These are phyloP conservation scores for Naganishia sp. DNA, from an alignment of 1,284 basidiomycete species.

Conservation along the genomic window DNA sequence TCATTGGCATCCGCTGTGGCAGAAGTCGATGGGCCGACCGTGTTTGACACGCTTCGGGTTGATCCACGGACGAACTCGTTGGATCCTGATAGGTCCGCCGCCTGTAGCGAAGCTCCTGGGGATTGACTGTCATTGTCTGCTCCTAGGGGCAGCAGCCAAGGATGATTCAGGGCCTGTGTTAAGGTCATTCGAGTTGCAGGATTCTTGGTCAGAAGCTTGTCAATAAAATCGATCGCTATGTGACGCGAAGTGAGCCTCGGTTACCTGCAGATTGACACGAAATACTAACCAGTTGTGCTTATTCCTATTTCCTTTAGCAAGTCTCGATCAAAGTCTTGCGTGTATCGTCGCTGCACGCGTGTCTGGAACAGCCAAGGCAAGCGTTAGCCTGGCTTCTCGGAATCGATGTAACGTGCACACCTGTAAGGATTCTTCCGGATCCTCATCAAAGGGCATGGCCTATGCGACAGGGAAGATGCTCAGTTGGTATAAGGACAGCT, in stretches of 20 bases:
- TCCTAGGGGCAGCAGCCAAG: conserved; percentile 60
- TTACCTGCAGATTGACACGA: conserved; percentile 41
- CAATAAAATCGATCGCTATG: conserved; percentile 58
- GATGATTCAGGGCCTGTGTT: conserved; percentile 62
- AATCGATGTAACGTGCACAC: conserved; percentile 2
- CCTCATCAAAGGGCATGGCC: conserved; percentile 53
- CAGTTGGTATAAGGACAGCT: neutral
- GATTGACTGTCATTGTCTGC: conserved; percentile 36
- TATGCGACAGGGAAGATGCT: neutral
- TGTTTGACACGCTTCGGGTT: neutral
- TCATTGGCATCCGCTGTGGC: conserved; percentile 25
- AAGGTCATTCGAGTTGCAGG: conserved; percentile 64
- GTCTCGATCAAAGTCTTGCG: conserved; percentile 67
- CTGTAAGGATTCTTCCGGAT: conserved; percentile 40
- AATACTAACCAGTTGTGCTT: conserved; percentile 54
- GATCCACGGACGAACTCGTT: neutral
- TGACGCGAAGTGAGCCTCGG: conserved; percentile 17
- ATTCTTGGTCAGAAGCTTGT: conserved; percentile 58
- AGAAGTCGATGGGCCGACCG: conserved; percentile 18
- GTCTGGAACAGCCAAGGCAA: conserved; percentile 35
- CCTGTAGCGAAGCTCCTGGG: conserved; percentile 24
- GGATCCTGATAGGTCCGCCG: conserved; percentile 17
- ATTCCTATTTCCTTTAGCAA: conserved; percentile 55
- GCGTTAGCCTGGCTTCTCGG: conserved; percentile 9
- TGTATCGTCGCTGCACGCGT: conserved; percentile 60